These are phyloP conservation scores for Chlamydomonas eustigma DNA, from an alignment of 139 green algal genomes.

Conservation along the genomic window DNA sequence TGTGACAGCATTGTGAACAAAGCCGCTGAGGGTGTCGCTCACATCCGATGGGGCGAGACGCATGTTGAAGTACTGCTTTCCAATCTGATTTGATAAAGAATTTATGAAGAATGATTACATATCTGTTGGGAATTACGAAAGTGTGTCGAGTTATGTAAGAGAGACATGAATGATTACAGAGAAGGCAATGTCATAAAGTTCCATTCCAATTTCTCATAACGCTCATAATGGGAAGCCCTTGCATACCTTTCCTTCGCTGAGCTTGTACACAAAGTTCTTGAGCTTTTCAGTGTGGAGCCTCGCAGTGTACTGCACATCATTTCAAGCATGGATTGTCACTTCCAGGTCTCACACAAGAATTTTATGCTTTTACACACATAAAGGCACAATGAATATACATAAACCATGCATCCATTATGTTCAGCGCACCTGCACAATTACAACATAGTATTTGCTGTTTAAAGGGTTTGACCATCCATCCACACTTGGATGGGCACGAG, in stretches of 20 bases:
- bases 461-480: constrained; percentile 22
- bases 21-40: constrained; percentile 32
- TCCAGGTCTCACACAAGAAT: too few relatives aligned
- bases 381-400: neutral
- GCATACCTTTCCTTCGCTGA: constrained; percentile 46
- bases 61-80: constrained; percentile 82
- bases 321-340: too few relatives aligned
- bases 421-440: constrained; percentile 68
- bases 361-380: constrained; percentile 10
- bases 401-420: constrained; percentile 2
- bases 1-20: constrained; percentile 78
- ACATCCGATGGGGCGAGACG: constrained; percentile 65
- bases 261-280: constrained; percentile 51
- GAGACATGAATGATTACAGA: too few relatives aligned
- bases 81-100: constrained; percentile 15
- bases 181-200: too few relatives aligned
- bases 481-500: constrained; percentile 17
- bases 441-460: constrained; percentile 69
- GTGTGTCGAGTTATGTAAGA: neutral
- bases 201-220: too few relatives aligned
- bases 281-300: constrained; percentile 78
- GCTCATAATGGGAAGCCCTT: too few relatives aligned
- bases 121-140: neutral
- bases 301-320: constrained; percentile 71
- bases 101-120: neutral